Conservation (phyloP, 441 rosid genomes). For the Erysimum pusillum region DNA sequence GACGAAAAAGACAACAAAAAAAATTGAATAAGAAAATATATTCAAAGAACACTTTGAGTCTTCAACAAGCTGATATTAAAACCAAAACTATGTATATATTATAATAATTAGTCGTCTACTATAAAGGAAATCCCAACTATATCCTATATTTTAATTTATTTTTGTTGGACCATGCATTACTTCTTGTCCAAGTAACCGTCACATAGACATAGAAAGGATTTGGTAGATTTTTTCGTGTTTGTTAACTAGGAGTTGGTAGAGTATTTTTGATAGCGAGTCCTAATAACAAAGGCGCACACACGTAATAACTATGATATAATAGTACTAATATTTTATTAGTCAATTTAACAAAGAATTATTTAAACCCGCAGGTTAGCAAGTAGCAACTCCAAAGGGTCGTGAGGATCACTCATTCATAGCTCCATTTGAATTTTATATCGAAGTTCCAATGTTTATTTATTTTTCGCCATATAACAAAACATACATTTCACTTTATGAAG, state of each 20-base stretch:
- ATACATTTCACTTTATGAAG: too few relatives aligned
- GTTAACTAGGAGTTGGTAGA: background rate
- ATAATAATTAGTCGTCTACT: background rate
- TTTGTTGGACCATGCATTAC: background rate
- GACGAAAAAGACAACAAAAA: background rate
- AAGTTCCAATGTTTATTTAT: background rate
- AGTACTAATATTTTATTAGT: background rate
- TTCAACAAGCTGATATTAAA: background rate
- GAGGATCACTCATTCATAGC: slow-evolving; percentile 6
- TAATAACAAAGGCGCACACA: background rate
- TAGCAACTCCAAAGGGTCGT: background rate
- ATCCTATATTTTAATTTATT: background rate
- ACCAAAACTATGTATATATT: background rate
- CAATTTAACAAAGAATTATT: background rate
- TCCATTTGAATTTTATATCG: background rate
- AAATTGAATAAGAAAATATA: background rate
- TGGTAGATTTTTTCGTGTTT: background rate
- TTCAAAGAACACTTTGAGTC: background rate
- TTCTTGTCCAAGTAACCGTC: slow-evolving; percentile 14
- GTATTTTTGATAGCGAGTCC: too few relatives aligned
- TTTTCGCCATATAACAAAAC: background rate
- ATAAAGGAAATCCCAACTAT: background rate
- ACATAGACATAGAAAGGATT: background rate
- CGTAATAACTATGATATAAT: background rate
- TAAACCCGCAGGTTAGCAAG: background rate